These are phyloP conservation scores for Salicornia ramosissima DNA, from an alignment of 148 eudicot species.

Conservation along the genomic window DNA sequence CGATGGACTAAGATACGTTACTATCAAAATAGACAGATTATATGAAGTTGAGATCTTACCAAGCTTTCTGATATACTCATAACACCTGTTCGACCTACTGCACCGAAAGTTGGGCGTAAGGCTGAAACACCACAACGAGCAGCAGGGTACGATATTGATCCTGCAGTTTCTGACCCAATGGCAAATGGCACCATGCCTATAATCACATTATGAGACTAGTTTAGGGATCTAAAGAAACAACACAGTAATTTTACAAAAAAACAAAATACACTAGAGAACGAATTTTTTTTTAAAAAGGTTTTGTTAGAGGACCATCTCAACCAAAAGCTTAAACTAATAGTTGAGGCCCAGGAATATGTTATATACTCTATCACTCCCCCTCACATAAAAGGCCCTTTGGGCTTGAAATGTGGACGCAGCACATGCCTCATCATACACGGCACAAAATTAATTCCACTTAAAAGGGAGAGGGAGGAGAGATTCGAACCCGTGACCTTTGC, in stretches of 20 bases:
- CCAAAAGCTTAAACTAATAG: no score
- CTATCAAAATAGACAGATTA: not conserved
- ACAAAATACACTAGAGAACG: not conserved
- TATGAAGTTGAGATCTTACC: slow-evolving; percentile 33
- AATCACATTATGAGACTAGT: not conserved
- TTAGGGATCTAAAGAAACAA: not conserved
- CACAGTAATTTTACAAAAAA: not conserved
- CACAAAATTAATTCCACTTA: no score
- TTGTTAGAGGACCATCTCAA: no score
- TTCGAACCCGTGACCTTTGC: no score
- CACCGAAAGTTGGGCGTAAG: slow-evolving; percentile 78
- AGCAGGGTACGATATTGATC: slow-evolving; percentile 83
- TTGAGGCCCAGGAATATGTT: no score
- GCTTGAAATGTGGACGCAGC: no score
- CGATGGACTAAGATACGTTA: not conserved
- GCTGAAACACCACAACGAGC: slow-evolving; percentile 91
- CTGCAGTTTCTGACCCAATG: slow-evolving; percentile 92
- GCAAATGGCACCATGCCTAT: slow-evolving; percentile 90
- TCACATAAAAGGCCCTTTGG: no score
- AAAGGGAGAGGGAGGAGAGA: no score
- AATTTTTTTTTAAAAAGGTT: not conserved
- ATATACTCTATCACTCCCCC: no score
- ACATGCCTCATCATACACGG: no score
- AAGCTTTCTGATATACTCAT: slow-evolving; percentile 91
- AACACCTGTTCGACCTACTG: slow-evolving; percentile 86